Base-by-base conservation (phyloP, 495 filamentous ascomycete genomes). In the Platismatia glauca region DNA sequence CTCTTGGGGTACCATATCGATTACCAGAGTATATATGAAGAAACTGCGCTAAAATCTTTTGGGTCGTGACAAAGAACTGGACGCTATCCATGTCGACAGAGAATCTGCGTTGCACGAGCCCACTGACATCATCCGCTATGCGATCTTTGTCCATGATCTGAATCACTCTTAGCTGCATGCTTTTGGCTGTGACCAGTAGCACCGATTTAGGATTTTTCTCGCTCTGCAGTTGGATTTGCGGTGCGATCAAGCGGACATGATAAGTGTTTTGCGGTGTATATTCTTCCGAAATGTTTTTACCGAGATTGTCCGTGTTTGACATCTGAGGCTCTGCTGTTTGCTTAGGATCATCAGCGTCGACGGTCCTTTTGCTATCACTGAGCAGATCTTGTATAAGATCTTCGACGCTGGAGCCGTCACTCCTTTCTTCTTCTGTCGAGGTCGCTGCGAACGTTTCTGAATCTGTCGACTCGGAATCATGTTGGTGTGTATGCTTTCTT, bases 71-170 rank as follows among this genome's bases (percentile, higher is more conserved):
- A 70, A 97, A 98, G 72, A 98, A 96, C 70, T 98, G 94, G 35
- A 93, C 88, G 66, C 91, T 94, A 71, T 97, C 93, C 86, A 96
- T 95, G 60, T 90, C 89, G 57, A 95, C 85, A 43, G 90, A 84
- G 75, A 97, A 96, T 27, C 93, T 89, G 31, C 91, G 88, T 67
- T 97, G 95, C 7, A 98, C 92, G 56, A 98, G 78, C 59, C 94
- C 94, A 67, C 89, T 94, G 67, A 98, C 91, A 73, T 91, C 88
- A 71, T 98, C 94, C 39, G 83, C 88, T 48, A 97, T 82, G 55
- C 94, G 85, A 66, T 90, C 87, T 71, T 95, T 96, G 72, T 98
- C 94, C 86, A 98, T 96, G 64, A 98, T 92, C 59, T 96, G 92
- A 15, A 98, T 83, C 22, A 97, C 88, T 75, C 96, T 96, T 43